Evolutionary conservation across 208 protist genomes (phyloP).

Genomic region (Acanthamoeba triangularis): DNA sequence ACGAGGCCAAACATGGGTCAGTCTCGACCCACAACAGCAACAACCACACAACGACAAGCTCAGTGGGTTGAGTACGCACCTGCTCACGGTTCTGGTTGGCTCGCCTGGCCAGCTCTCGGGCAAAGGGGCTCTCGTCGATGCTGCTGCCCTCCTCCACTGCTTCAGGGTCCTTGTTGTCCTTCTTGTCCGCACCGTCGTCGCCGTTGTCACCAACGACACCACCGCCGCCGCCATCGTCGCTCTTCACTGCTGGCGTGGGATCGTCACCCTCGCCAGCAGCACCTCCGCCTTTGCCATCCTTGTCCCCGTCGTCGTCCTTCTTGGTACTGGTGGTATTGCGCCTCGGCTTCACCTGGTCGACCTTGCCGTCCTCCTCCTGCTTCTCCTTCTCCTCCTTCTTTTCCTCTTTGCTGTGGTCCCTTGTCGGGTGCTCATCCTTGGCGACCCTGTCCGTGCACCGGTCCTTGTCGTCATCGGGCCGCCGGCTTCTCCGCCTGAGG

Average conservation of each 20-base stretch:
- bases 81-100: conserved; percentile 19
- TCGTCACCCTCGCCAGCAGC: neutral
- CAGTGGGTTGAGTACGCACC: neutral
- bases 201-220: neutral
- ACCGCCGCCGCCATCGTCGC: neutral
- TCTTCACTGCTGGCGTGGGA: no score
- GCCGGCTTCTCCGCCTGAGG: neutral
- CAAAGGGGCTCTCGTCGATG: neutral
- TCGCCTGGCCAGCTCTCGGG: conserved; percentile 8
- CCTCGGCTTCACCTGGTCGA: neutral
- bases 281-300: neutral
- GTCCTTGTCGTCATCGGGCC: neutral
- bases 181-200: neutral
- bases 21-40: no score
- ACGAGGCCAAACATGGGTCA: no score
- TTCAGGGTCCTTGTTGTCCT: neutral
- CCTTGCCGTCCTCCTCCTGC: no score
- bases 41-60: neutral
- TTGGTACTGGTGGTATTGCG: neutral
- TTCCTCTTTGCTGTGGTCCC: neutral
- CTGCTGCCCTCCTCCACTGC: neutral
- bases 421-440: neutral
- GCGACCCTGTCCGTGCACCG: neutral
- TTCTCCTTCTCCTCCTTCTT: neutral
- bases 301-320: neutral